phyloP scores from a whole-genome alignment of 2,329 filamentous ascomycete genomes.

The Acrodontium crateriforme region DNA sequence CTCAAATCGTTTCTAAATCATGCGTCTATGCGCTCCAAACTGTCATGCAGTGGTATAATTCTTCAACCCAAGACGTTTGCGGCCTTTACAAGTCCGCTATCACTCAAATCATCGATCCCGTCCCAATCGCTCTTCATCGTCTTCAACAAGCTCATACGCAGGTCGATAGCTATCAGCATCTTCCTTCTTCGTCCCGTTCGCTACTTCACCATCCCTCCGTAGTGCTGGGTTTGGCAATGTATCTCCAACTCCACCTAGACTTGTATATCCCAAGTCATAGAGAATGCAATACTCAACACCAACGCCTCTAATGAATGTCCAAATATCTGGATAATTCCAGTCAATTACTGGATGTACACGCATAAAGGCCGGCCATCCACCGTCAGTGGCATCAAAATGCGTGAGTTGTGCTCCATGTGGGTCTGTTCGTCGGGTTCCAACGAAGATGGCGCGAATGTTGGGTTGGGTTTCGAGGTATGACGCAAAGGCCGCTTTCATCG shows the following conservation, averaged over 20 bases:
- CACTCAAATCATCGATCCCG: slow-evolving; percentile 37
- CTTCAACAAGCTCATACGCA: slow-evolving; percentile 61
- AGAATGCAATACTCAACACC: slow-evolving; percentile 71
- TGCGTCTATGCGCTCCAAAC: no score
- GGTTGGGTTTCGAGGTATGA: slow-evolving; percentile 56
- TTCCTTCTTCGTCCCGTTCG: slow-evolving; percentile 17
- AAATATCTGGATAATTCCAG: slow-evolving; percentile 93
- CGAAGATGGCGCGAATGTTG: slow-evolving; percentile 62
- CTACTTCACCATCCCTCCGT: slow-evolving; percentile 33
- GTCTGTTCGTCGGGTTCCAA: slow-evolving; percentile 81
- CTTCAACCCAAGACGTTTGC: no score
- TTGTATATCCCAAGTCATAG: slow-evolving; percentile 84
- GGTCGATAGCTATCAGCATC: slow-evolving; percentile 43
- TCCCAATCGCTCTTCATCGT: slow-evolving; percentile 66
- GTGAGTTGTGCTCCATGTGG: slow-evolving; percentile 69
- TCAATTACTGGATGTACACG: slow-evolving; percentile 90
- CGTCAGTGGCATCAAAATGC: slow-evolving; percentile 77
- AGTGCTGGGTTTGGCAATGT: slow-evolving; percentile 79
- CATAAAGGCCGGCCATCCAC: slow-evolving; percentile 85
- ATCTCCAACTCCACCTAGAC: slow-evolving; percentile 77
- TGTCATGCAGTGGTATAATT: no score
- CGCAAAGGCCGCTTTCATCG: slow-evolving; percentile 71
- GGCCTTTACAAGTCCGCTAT: no score
- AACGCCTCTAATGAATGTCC: slow-evolving; percentile 72
- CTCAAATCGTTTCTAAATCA: no score